These are phyloP conservation scores for Spergularia azorica DNA, from an alignment of 179 eudicot genomes.

Conservation along the genomic window DNA sequence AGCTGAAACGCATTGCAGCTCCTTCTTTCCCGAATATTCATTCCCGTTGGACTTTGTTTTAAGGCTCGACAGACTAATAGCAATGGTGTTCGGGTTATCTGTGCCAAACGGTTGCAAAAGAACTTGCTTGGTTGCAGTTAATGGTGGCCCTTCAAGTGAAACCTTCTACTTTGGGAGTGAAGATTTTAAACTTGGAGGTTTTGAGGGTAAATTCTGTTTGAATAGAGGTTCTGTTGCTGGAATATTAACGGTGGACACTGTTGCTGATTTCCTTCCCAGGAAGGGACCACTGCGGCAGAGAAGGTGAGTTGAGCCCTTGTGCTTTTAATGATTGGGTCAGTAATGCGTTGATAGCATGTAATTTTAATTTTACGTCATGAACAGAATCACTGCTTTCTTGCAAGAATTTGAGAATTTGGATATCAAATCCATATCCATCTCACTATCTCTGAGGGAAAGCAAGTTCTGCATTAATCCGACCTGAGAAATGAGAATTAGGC, in stretches of 20 bases:
- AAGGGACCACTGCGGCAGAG: constrained; percentile 88
- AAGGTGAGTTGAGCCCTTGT: constrained; percentile 51
- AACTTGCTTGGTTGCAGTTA: constrained; percentile 87
- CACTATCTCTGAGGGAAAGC: too few species aligned
- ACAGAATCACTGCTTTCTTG: background rate
- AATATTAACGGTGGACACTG: constrained; percentile 90
- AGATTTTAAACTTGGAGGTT: constrained; percentile 67
- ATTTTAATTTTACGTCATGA: background rate
- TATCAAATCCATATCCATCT: too few species aligned
- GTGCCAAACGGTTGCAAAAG: constrained; percentile 83
- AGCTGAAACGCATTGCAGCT: constrained; percentile 97
- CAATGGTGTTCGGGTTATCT: constrained; percentile 72
- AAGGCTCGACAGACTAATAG: constrained; percentile 81
- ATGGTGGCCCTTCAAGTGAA: constrained; percentile 52
- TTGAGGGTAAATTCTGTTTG: constrained; percentile 66
- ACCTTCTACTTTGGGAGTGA: constrained; percentile 58
- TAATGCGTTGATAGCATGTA: background rate
- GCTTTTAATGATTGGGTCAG: background rate
- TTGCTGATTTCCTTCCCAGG: constrained; percentile 93
- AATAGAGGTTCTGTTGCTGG: constrained; percentile 81
- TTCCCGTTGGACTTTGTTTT: constrained; percentile 83
- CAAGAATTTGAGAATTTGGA: background rate
- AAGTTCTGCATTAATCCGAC: too few species aligned
- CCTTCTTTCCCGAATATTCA: constrained; percentile 90
- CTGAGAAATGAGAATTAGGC: too few species aligned